A percentile compares a stretch with the other conserved stretches of the same genome.
These are phyloP conservation scores for Metarhizium anisopliae DNA, from an alignment of 2,329 filamentous ascomycete species.

Conservation along the genomic window DNA sequence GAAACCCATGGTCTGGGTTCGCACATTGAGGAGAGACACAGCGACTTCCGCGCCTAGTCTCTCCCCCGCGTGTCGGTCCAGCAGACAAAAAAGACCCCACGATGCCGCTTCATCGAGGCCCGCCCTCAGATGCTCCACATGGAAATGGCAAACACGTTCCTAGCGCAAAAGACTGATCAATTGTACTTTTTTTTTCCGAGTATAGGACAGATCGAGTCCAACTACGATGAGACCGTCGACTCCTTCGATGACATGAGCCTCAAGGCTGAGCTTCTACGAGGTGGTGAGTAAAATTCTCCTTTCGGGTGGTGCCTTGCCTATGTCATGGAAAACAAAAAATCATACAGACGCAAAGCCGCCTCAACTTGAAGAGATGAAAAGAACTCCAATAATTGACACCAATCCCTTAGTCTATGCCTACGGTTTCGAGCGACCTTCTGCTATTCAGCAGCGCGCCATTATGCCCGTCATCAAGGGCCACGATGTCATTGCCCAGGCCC, in stretches of 20 bases:
- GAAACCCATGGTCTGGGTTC: not conserved
- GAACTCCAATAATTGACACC: conserved; percentile 14
- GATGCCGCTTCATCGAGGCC: not conserved
- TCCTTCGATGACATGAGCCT: conserved; percentile 98
- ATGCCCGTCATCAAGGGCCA: conserved; percentile 99
- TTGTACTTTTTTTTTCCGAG: conserved; percentile 8
- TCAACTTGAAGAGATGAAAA: not conserved
- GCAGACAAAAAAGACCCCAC: conserved; percentile 1
- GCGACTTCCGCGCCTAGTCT: not conserved
- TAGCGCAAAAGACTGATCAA: conserved; percentile 12
- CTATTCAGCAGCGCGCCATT: conserved; percentile 99
- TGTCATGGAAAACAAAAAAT: not conserved
- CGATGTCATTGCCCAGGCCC: conserved; percentile 99
- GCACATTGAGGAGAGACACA: not conserved
- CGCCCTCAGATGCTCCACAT: conserved; percentile 4
- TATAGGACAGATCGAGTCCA: conserved; percentile 97
- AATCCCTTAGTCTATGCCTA: conserved; percentile 73
- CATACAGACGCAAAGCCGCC: not conserved
- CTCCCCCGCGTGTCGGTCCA: not conserved
- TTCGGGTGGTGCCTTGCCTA: not conserved
- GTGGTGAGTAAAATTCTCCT: conserved; percentile 43
- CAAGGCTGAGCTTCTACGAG: conserved; percentile 94
- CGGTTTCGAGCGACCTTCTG: conserved; percentile 99
- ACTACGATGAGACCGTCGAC: conserved; percentile 99
- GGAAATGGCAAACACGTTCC: not conserved